Evolutionary conservation across 805 yeast genomes (phyloP), one percentile per base, ranked within the genome.

Genomic region (Priceomyces medius): DNA sequence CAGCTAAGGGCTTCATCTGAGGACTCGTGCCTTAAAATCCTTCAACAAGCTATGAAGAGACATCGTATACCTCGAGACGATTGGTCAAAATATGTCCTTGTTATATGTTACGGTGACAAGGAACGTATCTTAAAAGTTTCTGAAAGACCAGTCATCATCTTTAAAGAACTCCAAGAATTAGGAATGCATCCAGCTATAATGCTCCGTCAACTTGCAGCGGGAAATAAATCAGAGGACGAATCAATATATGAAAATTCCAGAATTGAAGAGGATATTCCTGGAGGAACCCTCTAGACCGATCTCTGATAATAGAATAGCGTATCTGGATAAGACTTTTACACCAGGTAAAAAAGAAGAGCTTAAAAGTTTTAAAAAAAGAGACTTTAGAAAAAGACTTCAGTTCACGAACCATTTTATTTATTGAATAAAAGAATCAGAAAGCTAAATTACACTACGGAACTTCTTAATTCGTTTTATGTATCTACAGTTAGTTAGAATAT

Each of bases 161-260:
- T 88, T 58, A 85, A 88, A 59, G 95, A 85, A 54, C 70, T 91
- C 19, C 88, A 81, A 56, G 96, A 86, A 46, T 76, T 81, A 43
- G 97, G 97, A 1, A 74, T 83, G 49, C 87, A 85, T 56, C 97
- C 98, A 0, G 86, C 93, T 1, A 88, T 90, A 45, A 90, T 90
- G 97, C 73, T 90, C 33, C 70, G 98, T 51, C 93, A 88, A 51
- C 75, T 84, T 38, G 95, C 89, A 47, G 42, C 60, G 14, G 55
- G 48, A 13, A 53, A 52, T 24, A 43, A 45, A 20, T 49, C 49
- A 9, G 51, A 48, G n/a, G 66, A 61, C 38, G 65, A 60, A 34
- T 49, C 51, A 31, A 58, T 50, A 19, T 64, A 61, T 45, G 70
- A 66, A 45, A 67, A 69, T 42, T 55, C 68, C 14, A 53, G 74